Conservation (phyloP, 2,329 filamentous ascomycete genomes). For the Botrytis squamosa region DNA sequence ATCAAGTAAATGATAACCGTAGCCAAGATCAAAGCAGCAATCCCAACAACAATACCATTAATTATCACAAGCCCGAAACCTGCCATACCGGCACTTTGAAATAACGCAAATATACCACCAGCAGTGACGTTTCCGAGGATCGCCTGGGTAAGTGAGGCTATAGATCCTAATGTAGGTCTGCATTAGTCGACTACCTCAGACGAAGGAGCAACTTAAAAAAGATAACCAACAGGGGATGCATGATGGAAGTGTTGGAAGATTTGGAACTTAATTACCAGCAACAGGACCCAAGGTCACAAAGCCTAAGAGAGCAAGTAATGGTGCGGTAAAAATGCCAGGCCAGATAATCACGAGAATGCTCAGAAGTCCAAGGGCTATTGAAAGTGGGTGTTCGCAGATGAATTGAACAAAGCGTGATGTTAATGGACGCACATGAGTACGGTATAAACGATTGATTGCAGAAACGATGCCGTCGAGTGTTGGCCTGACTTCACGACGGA, state of each 20-base stretch:
- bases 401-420: neutral
- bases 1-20: neutral
- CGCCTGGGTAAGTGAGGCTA: neutral
- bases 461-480: neutral
- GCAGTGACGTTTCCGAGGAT: neutral
- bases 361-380: neutral
- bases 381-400: neutral
- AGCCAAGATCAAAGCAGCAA: neutral
- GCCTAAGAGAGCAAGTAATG: neutral
- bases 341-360: neutral
- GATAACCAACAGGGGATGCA: neutral
- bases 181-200: neutral
- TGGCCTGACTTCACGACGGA: neutral
- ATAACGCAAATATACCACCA: neutral
- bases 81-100: constrained; percentile 1
- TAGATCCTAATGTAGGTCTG: neutral
- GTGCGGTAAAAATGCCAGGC: neutral
- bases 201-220: accelerated
- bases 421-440: neutral
- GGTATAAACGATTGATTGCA: neutral
- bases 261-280: neutral
- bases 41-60: neutral
- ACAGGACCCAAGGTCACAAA: neutral
- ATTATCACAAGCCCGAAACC: neutral
- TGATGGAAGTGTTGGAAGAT: neutral